Evolutionary conservation across 2,329 filamentous ascomycete genomes (phyloP).

Genomic region (Colletotrichum sidae): DNA sequence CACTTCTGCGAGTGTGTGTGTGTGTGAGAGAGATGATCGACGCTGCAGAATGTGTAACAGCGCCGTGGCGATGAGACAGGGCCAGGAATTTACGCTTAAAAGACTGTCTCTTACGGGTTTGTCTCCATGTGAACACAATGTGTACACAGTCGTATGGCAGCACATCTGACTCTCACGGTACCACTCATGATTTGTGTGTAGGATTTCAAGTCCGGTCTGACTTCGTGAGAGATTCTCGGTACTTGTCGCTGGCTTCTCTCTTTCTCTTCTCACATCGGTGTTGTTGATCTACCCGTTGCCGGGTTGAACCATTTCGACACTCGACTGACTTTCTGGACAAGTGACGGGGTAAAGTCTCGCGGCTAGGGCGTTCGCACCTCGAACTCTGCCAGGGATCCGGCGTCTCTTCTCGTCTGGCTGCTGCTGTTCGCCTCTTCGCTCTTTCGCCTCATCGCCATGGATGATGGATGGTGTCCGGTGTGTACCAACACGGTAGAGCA

Average conservation of each 20-base stretch:
- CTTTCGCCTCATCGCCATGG: conserved; percentile 10
- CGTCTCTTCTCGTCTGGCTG: not conserved
- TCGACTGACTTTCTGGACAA: too few species aligned
- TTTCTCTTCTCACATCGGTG: not conserved
- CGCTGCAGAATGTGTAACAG: conserved; percentile 32
- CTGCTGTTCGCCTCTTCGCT: not conserved
- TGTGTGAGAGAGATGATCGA: conserved; percentile 23
- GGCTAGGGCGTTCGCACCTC: too few species aligned
- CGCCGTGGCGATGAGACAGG: conserved; percentile 25
- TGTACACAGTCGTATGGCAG: too few species aligned
- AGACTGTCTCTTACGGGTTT: not conserved
- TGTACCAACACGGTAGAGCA: not conserved
- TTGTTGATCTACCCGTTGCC: too few species aligned
- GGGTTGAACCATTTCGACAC: too few species aligned
- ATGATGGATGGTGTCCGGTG: not conserved
- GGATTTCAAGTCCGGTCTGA: too few species aligned
- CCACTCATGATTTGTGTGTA: too few species aligned
- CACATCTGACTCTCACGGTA: too few species aligned
- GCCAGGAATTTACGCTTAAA: conserved; percentile 35
- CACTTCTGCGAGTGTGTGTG: not conserved
- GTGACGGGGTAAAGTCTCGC: too few species aligned
- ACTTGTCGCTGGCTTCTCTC: not conserved
- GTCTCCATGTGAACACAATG: not conserved
- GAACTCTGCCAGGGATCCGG: not conserved
- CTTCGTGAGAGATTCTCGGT: not conserved